Evolutionary conservation across 169 alveolate species (phyloP), one percentile per base, ranked within the genome.

Genomic region (Cryptosporidium ryanae): DNA sequence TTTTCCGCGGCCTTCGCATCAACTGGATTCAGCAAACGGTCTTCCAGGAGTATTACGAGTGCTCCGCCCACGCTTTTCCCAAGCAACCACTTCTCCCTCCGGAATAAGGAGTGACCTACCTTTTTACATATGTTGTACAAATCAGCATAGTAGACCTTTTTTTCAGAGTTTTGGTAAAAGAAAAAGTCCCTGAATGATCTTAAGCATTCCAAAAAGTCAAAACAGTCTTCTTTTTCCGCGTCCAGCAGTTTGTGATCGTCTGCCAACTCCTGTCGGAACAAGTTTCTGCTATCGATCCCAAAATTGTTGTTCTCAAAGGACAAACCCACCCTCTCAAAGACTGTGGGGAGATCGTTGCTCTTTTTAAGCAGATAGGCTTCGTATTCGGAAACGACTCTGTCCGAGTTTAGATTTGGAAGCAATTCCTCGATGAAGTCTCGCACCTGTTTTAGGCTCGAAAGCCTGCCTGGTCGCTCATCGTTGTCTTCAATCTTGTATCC

Each of bases 191-290:
- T 55, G 17, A 76, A 44, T 21, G 87, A 54, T 34, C 87, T n/a
- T 10, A 76, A 43, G 23, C 87, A 76, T 32, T 27, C 64, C 46
- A 76, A 23, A 21, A 76, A 59, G 46, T 76, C 71, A 76, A 76
- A 76, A 59, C 18, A 46, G 31, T 76, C 87, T 4, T 52, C 52
- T 23, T 46, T 43, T 59, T 38, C 34, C 0, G 13, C 18, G n/a
- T 38, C 21, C 17, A 68, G 6, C 18, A 68, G 13, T 12, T 65
- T 65, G 32, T 68, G 12, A 27, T 49, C 52, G 38, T 64, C 68
- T 2, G 52, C 27, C 2, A 34, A 70, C 4, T 70, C 13, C 46
- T 38, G 13, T 38, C 8, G 46, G 46, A 38, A 38, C 8, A 38
- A 38, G 3, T 38, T 38, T 38, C 1, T 38, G 8, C 8, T 38